Evolutionary conservation across 768 basidiomycete genomes (phyloP).

Genomic region (Pleurotus sapidus): DNA sequence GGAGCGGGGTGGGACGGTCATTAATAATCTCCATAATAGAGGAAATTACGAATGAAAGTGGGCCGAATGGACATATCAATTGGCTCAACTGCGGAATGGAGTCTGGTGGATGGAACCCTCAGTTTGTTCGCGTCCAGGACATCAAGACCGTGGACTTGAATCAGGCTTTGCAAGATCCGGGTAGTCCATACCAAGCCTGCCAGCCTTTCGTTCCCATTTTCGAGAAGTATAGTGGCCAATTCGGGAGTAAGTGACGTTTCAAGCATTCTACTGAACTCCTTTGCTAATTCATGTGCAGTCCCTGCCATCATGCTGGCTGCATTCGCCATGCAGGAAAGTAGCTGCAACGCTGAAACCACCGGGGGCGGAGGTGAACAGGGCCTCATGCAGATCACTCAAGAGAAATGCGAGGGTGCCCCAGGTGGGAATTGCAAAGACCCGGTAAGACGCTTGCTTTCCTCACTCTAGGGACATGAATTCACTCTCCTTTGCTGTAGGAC

Average conservation of each 20-base stretch:
- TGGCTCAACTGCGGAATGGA: slow-evolving; percentile 81
- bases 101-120: slow-evolving; percentile 68
- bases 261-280: background rate
- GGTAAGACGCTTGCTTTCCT: slow-evolving; percentile 24
- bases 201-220: slow-evolving; percentile 48
- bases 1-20: background rate
- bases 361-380: slow-evolving; percentile 85
- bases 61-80: slow-evolving; percentile 70
- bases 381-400: slow-evolving; percentile 79
- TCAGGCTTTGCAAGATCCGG: slow-evolving; percentile 42
- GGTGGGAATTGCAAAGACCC: slow-evolving; percentile 44
- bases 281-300: slow-evolving; percentile 21
- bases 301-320: slow-evolving; percentile 79
- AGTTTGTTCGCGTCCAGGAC: slow-evolving; percentile 50
- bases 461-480: background rate
- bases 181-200: slow-evolving; percentile 62
- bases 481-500: slow-evolving; percentile 34
- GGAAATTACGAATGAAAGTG: slow-evolving; percentile 43
- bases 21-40: slow-evolving; percentile 27
- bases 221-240: slow-evolving; percentile 50
- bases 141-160: slow-evolving; percentile 45
- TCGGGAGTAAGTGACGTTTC: slow-evolving; percentile 17
- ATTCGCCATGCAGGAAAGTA: slow-evolving; percentile 85
- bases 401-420: slow-evolving; percentile 69
- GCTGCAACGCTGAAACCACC: slow-evolving; percentile 61